phyloP scores from a whole-genome alignment of 495 filamentous ascomycete species.

The Neurospora hispaniola region DNA sequence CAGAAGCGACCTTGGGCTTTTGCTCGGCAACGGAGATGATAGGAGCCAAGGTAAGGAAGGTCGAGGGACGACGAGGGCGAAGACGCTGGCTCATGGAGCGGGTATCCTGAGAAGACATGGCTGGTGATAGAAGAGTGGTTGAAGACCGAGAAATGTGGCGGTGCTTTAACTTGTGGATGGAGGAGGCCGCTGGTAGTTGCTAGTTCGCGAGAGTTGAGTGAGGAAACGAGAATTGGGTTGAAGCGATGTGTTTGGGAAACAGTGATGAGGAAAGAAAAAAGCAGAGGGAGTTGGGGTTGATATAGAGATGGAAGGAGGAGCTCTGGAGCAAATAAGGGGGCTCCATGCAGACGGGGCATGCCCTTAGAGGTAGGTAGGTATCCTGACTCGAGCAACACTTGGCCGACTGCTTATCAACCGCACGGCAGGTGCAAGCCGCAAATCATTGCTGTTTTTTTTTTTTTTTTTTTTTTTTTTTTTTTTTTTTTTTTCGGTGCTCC shows the following conservation, averaged over 20 bases:
- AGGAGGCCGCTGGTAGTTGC: background rate
- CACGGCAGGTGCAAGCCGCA: background rate
- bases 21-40: constrained; percentile 23
- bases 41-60: constrained; percentile 37
- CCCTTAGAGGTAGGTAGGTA: background rate
- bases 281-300: background rate
- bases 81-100: background rate
- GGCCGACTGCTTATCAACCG: background rate
- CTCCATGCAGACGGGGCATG: background rate
- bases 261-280: background rate
- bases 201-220: background rate
- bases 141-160: background rate
- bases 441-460: background rate
- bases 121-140: background rate
- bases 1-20: background rate
- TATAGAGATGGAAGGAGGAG: background rate
- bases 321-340: background rate
- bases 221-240: background rate
- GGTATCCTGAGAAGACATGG: background rate
- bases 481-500: background rate
- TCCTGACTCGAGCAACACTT: background rate
- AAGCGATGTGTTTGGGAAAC: background rate
- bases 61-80: constrained; percentile 19
- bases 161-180: background rate
- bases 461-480: background rate